Percentiles rank a stretch among this genome's conserved stretches.
These are phyloP conservation scores for Talaromyces sp. DNA, from an alignment of 2,329 filamentous ascomycete genomes.

Conservation along the genomic window DNA sequence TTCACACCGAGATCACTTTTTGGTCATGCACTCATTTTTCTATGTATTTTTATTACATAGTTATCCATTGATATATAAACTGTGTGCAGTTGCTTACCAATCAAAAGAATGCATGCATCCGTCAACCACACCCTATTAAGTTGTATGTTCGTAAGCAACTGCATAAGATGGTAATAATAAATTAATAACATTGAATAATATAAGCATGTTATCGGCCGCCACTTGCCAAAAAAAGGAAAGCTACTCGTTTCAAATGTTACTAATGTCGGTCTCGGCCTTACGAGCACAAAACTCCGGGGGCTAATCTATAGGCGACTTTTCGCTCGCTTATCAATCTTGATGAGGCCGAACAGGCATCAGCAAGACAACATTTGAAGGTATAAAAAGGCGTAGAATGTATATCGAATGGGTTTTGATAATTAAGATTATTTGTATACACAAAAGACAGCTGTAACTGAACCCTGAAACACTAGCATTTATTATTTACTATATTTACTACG, in stretches of 20 bases:
- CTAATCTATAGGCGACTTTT: neutral
- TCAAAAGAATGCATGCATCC: no score
- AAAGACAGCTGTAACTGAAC: neutral
- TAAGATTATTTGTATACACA: neutral
- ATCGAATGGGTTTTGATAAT: neutral
- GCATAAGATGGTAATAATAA: neutral
- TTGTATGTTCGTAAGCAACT: no score
- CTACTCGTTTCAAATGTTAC: neutral
- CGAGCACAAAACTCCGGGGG: no score
- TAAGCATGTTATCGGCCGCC: neutral
- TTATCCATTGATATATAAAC: no score
- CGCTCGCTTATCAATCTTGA: neutral
- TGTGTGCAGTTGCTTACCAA: no score
- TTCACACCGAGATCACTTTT: no score
- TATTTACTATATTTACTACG: neutral
- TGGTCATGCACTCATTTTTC: no score
- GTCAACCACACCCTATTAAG: no score
- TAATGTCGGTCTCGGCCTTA: neutral
- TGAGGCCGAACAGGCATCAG: neutral
- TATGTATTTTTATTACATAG: no score
- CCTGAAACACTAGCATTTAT: neutral
- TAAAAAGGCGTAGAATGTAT: neutral
- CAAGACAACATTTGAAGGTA: neutral
- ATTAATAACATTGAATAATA: no score
- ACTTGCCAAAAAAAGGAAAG: neutral